Base-by-base conservation (phyloP, 2,329 filamentous ascomycete species). In the Sarocladium kiliense region DNA sequence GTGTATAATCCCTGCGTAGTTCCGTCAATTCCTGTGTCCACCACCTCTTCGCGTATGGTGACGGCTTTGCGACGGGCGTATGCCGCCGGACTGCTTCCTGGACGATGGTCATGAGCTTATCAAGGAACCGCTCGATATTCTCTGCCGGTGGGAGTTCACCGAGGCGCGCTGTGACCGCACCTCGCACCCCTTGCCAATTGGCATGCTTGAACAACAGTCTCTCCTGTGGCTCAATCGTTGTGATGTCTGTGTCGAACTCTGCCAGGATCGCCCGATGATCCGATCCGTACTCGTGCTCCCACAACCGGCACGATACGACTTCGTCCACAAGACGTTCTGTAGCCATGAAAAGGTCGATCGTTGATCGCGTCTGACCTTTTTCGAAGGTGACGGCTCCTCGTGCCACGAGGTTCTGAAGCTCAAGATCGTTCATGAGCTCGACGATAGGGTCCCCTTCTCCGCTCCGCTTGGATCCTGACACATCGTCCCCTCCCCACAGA, bases 201-300 rank as follows among this genome's bases (percentile, higher is more conserved):
- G 37, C 37, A 41, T 41, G 37, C 37, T 12, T 41, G 10, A 41
- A 41, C n/a, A 41, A 19, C 37, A 41, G 37, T 41, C 37, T 41
- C 37, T 41, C 37, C 10, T 41, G 37, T 18, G 37, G 37, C n/a
- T 41, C 37, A n/a, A 12, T 41, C 11, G n/a, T 41, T 19, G n/a
- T 41, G 37, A 41, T 41, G 37, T 41, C n/a, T n/a, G 37, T 41
- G n/a, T 41, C 37, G n/a, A 41, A 41, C 37, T 41, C 37, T n/a
- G 37, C 37, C 10, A 41, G n/a, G 37, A 12, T 41, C 37, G 37
- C 37, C 37, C 37, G 37, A 41, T 41, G 37, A 19, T 19, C 37
- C n/a, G 37, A 41, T 41, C 37, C 37, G 37, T 19, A 41, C n/a
- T 41, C 37, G 18, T 12, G n/a, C 10, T 41, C 37, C 37, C 37